These are phyloP conservation scores for Solanum hybrid DNA, from an alignment of 305 asterid species.

Conservation along the genomic window DNA sequence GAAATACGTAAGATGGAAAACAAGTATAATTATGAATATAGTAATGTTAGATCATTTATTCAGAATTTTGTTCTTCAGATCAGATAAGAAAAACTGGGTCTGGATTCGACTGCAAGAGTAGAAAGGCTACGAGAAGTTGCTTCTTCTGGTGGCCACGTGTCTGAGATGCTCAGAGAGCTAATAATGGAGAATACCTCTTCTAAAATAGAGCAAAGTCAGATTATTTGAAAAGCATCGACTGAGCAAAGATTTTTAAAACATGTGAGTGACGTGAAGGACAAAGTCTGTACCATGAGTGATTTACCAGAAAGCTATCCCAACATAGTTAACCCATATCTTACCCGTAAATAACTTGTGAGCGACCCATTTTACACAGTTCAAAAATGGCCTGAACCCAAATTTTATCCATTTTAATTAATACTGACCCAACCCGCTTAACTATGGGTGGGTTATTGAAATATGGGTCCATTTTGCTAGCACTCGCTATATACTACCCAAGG, in stretches of 20 bases:
- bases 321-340: not conserved
- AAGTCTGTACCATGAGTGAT: not conserved
- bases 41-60: not conserved
- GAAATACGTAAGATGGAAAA: not conserved
- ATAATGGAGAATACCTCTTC: not conserved
- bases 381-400: not conserved
- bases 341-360: not conserved
- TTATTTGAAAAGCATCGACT: not conserved
- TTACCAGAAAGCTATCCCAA: not conserved
- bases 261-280: not conserved
- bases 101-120: not conserved
- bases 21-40: not conserved
- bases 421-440: not conserved
- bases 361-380: not conserved
- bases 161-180: not conserved
- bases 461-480: not conserved
- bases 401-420: not conserved
- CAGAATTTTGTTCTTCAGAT: not conserved
- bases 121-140: not conserved
- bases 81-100: not conserved
- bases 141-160: not conserved
- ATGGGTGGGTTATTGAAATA: not conserved
- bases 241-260: not conserved
- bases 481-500: not conserved
- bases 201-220: not conserved